These are phyloP conservation scores for Pseudoscleropodium purum DNA, from an alignment of 225 moss, liverwort and hornwort species.

Conservation along the genomic window DNA sequence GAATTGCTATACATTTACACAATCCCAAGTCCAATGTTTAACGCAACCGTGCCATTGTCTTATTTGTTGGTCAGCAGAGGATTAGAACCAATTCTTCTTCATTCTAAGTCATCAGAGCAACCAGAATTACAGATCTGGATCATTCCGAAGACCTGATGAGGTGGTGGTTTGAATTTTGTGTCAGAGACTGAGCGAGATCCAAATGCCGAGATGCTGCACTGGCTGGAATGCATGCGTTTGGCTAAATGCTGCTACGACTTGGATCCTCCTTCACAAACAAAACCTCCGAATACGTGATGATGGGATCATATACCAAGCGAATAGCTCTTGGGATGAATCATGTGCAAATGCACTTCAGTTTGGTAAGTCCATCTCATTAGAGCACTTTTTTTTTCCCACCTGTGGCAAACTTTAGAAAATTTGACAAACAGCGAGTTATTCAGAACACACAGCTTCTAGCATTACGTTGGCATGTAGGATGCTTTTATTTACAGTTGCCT, in stretches of 20 bases:
- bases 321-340: background rate
- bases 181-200: slow-evolving; percentile 62
- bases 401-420: background rate
- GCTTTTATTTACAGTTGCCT: background rate
- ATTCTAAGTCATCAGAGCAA: background rate
- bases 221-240: slow-evolving; percentile 72
- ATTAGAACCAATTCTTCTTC: background rate
- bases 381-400: background rate
- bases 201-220: slow-evolving; percentile 70
- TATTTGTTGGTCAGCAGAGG: background rate
- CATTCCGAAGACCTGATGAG: background rate
- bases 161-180: slow-evolving; percentile 1
- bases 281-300: background rate
- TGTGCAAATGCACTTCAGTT: background rate
- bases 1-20: background rate
- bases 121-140: background rate
- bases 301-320: background rate
- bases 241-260: slow-evolving; percentile 63
- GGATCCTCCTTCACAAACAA: slow-evolving; percentile 29
- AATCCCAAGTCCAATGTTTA: background rate
- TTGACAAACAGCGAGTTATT: background rate
- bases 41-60: background rate
- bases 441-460: background rate
- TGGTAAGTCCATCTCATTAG: background rate
- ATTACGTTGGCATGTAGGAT: background rate